A percentile compares a stretch with the other conserved stretches of the same genome.
Conservation (phyloP, 371 early-diverging fungal species). For the Chytridium lagenaria region DNA sequence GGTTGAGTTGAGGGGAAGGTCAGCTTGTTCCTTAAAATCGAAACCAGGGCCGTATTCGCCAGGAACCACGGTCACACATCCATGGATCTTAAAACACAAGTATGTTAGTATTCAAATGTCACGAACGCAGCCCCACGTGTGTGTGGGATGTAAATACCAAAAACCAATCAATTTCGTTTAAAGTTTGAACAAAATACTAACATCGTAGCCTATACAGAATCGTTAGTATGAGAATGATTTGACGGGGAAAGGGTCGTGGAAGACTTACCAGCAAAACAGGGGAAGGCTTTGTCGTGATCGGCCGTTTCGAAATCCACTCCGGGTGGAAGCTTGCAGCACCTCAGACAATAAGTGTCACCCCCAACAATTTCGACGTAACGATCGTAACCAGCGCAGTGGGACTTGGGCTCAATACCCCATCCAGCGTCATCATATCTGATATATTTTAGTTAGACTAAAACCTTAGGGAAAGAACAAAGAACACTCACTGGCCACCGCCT, state of each 20-base stretch:
- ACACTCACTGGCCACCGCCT: conserved; percentile 14
- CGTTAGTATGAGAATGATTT: background rate
- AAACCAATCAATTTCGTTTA: no score
- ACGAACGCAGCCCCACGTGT: no score
- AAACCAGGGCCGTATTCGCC: conserved; percentile 21
- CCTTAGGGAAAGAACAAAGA: background rate
- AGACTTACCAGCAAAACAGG: no score
- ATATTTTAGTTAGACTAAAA: background rate
- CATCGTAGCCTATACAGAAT: no score
- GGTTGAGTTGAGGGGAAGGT: background rate
- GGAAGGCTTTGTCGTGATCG: conserved; percentile 15
- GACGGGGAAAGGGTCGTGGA: no score
- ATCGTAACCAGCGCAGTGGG: conserved; percentile 5
- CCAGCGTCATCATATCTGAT: conserved; percentile 18
- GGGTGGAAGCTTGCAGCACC: conserved; percentile 15
- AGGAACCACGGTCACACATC: background rate
- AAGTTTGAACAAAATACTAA: no score
- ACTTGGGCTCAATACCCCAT: conserved; percentile 22
- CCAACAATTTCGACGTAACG: conserved; percentile 25
- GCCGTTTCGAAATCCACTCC: background rate
- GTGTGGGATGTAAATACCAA: no score
- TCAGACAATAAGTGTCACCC: conserved; percentile 5
- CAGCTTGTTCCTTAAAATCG: background rate
- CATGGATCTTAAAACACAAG: background rate
- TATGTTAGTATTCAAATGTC: no score